Conservation (phyloP, 768 basidiomycete genomes). For the Gloeophyllum trabeum region DNA sequence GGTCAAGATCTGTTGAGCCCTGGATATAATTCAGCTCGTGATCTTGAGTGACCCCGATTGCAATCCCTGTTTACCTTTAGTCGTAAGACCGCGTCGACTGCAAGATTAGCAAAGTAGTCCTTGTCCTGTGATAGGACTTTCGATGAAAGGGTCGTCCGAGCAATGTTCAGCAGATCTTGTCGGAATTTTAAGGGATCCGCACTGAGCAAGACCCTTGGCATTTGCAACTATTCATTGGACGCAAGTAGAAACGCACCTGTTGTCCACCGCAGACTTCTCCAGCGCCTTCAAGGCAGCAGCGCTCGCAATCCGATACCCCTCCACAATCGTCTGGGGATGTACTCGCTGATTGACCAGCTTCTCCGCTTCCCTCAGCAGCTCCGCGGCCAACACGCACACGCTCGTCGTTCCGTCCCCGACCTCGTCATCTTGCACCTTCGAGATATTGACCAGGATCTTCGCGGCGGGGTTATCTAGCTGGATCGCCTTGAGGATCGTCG, state of each 20-base stretch:
- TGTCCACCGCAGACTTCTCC: slow-evolving; percentile 72
- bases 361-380: slow-evolving; percentile 90
- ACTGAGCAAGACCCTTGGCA: too few species aligned
- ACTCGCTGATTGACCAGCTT: slow-evolving; percentile 86
- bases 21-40: slow-evolving; percentile 16
- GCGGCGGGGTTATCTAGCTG: slow-evolving; percentile 97
- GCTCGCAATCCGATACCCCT: slow-evolving; percentile 92
- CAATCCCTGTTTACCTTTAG: slow-evolving; percentile 45
- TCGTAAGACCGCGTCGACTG: slow-evolving; percentile 91
- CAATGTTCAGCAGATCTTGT: slow-evolving; percentile 91
- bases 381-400: slow-evolving; percentile 87
- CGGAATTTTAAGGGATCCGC: slow-evolving; percentile 69
- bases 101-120: slow-evolving; percentile 94
- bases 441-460: slow-evolving; percentile 98
- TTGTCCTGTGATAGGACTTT: slow-evolving; percentile 97
- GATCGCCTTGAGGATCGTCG: slow-evolving; percentile 95
- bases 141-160: slow-evolving; percentile 87
- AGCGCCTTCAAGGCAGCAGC: slow-evolving; percentile 75
- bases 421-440: slow-evolving; percentile 99
- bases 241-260: slow-evolving; percentile 47
- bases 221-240: slow-evolving; percentile 16
- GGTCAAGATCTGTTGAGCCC: slow-evolving; percentile 95
- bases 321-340: slow-evolving; percentile 96
- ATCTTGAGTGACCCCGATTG: background rate
- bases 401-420: slow-evolving; percentile 92